Percentiles rank a stretch among this genome's conserved stretches.
Conservation (phyloP, 1,284 basidiomycete species). For the Moesziomyces sp. region DNA sequence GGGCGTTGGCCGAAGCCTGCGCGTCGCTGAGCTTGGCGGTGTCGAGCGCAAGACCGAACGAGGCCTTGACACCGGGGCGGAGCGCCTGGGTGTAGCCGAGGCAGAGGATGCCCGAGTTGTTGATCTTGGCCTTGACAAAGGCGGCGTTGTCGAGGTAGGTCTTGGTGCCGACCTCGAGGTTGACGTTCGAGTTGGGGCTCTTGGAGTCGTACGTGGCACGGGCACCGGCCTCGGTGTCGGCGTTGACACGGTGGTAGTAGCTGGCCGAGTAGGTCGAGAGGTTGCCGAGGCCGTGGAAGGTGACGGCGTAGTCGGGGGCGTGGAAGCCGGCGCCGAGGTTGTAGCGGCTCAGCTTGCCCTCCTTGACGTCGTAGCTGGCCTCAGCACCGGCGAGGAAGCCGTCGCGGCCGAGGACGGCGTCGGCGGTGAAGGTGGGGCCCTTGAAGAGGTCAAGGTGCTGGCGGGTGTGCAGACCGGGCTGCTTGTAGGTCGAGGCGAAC, state of each 20-base stretch:
- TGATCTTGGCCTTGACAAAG: constrained; percentile 98
- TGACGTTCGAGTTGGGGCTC: constrained; percentile 81
- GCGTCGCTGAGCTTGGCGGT: constrained; percentile 65
- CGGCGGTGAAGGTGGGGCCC: constrained; percentile 96
- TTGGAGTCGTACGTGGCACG: constrained; percentile 90
- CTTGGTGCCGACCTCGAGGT: constrained; percentile 96
- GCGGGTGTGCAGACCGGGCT: constrained; percentile 93
- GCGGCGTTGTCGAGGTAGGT: constrained; percentile 85
- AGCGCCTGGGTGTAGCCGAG: constrained; percentile 66
- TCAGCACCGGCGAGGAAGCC: constrained; percentile 97
- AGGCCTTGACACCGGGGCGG: constrained; percentile 88
- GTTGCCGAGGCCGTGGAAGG: constrained; percentile 94
- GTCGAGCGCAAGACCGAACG: constrained; percentile 76
- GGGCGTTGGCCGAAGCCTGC: constrained; percentile 67
- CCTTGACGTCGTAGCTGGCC: constrained; percentile 94
- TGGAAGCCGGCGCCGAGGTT: constrained; percentile 92
- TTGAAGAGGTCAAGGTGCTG: constrained; percentile 94
- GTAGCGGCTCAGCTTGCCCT: constrained; percentile 91
- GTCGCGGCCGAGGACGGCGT: constrained; percentile 87
- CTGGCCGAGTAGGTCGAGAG: constrained; percentile 91
- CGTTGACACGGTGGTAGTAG: constrained; percentile 97
- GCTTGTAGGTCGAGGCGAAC: constrained; percentile 88
- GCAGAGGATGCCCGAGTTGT: constrained; percentile 75
- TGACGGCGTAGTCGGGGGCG: constrained; percentile 95
- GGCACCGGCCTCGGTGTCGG: constrained; percentile 96